Percentiles rank a stretch among this genome's conserved stretches.
phyloP scores from a whole-genome alignment of 495 filamentous ascomycete genomes.

The Penicillium fimorum region DNA sequence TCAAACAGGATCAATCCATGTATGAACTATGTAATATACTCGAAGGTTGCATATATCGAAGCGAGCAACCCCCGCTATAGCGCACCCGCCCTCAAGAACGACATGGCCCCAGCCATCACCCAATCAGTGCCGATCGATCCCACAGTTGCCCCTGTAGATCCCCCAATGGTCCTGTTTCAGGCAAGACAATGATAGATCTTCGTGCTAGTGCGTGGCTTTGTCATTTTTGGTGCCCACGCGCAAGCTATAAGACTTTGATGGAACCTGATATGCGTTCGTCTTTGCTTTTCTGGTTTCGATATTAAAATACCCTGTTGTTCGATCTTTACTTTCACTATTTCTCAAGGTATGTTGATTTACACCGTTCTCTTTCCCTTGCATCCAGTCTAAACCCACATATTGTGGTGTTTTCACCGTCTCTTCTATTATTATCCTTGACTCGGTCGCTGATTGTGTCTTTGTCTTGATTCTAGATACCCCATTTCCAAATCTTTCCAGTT shows the following conservation, averaged over 20 bases:
- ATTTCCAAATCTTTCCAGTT: background rate
- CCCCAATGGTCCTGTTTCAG: slow-evolving; percentile 13
- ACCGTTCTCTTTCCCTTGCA: slow-evolving; percentile 3
- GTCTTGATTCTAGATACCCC: slow-evolving; percentile 1
- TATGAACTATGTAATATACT: background rate
- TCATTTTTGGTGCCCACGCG: slow-evolving; percentile 1
- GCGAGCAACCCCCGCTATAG: slow-evolving; percentile 1
- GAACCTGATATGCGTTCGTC: slow-evolving; percentile 15
- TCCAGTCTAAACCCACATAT: background rate
- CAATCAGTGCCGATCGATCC: slow-evolving; percentile 9
- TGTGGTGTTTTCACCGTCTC: background rate
- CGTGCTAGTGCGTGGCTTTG: slow-evolving; percentile 11
- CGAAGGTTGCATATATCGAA: background rate
- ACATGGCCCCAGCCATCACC: slow-evolving; percentile 5
- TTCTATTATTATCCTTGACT: background rate
- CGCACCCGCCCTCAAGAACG: background rate
- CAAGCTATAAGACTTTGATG: slow-evolving; percentile 26
- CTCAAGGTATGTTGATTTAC: background rate
- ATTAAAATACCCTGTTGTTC: background rate
- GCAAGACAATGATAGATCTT: slow-evolving; percentile 3
- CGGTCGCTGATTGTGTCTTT: background rate
- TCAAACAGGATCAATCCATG: background rate
- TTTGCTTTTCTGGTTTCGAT: slow-evolving; percentile 1
- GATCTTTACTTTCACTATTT: background rate
- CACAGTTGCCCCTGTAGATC: slow-evolving; percentile 22